phyloP scores from a whole-genome alignment of 768 basidiomycete genomes.

The Lactarius hatsudake region DNA sequence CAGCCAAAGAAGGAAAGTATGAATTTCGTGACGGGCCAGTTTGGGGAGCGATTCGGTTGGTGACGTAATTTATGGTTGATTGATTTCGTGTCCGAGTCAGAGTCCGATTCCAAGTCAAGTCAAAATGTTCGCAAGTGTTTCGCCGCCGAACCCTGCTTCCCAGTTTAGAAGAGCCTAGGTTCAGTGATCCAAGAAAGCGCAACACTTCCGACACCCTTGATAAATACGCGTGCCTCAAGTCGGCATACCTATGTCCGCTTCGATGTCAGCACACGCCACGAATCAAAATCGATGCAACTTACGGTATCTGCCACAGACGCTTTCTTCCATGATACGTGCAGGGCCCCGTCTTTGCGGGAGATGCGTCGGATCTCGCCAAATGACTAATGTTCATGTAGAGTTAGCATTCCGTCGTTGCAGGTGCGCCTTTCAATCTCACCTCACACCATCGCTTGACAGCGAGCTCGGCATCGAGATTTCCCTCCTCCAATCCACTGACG shows the following conservation, averaged over 20 bases:
- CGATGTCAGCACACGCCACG: constrained; percentile 10
- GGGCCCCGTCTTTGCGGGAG: constrained; percentile 22
- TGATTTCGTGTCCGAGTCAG: constrained; percentile 5
- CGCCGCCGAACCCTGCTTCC: constrained; percentile 3
- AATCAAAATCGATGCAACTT: constrained; percentile 9
- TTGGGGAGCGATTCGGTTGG: constrained; percentile 6
- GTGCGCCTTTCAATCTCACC: constrained; percentile 9
- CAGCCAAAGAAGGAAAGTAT: constrained; percentile 18
- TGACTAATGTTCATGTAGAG: constrained; percentile 2
- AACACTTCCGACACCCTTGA: constrained; percentile 26
- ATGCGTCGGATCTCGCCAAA: constrained; percentile 27
- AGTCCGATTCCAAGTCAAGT: constrained; percentile 1
- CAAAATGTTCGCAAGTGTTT: not conserved
- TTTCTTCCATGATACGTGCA: constrained; percentile 27
- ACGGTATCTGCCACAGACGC: constrained; percentile 27
- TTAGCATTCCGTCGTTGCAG: not conserved
- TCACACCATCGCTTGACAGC: constrained; percentile 28
- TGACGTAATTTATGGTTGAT: constrained; percentile 12
- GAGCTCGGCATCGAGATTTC: constrained; percentile 24
- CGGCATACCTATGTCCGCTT: constrained; percentile 27
- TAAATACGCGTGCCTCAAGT: constrained; percentile 27
- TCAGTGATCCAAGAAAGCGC: constrained; percentile 26
- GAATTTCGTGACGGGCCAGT: constrained; percentile 8
- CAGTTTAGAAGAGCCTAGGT: constrained; percentile 22
- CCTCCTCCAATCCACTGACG: constrained; percentile 24